Evolutionary conservation across 2,329 filamentous ascomycete genomes (phyloP), one percentile per base, ranked within the genome.

Genomic region (Rhynchosporium graminicola): DNA sequence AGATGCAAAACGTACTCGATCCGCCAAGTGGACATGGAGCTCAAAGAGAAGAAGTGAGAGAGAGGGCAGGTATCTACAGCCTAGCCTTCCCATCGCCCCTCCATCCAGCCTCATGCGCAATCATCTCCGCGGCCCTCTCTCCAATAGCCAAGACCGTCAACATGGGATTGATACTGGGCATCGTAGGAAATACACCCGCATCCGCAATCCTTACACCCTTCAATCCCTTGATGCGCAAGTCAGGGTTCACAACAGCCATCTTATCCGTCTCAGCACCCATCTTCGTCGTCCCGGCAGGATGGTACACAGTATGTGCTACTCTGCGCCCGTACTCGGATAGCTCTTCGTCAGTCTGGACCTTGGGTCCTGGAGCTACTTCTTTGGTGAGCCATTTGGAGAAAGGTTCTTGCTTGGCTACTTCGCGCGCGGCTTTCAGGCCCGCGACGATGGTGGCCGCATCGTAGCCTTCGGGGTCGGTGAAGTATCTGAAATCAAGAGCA

Each of bases 101-200:
- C 86, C 86, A 89, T 26, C 86, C 85, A 63, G 84, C 89, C 68
- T 91, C 86, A 74, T 87, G 82, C 36, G 88, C 88, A 74, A 97
- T 88, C 75, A 97, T 76, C 81, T 97, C 92, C 0, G 92, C 92
- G 5, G 87, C 88, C 62, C 90, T 83, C 84, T 97, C 92, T 7
- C 90, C 92, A 71, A 96, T 85, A 59, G 86, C 88, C 73, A 96
- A 77, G 4, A 96, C 92, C 1, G 92, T 97, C 73, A 96, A 79
- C 92, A 96, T 95, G 63, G 91, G 92, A 79, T 96, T 96, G 75
- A 95, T 89, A 59, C 84, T 89, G 51, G 90, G 83, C 86, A 96
- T 96, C 65, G 89, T 89, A 0, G 92, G 92, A 80, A 96, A 96
- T 57, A 96, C 85, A 71, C 92, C 91, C 0, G 92, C 92, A 75